Conservation (phyloP, 805 yeast species). For the Starmerella tilneyi region DNA sequence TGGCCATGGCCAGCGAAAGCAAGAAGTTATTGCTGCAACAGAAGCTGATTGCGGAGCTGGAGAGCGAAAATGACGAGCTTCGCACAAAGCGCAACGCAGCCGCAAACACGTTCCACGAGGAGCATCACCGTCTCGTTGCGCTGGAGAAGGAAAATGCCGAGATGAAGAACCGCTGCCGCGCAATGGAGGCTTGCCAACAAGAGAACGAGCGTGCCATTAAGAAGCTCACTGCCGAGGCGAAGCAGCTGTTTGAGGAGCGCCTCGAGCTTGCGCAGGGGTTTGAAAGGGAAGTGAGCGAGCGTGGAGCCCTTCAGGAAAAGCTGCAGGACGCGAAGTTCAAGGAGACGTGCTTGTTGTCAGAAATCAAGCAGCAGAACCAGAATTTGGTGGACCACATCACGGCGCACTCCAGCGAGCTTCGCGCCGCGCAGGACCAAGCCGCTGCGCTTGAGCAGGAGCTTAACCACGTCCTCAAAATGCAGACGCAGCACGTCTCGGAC, state of each 20-base stretch:
- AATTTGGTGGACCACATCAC: background rate
- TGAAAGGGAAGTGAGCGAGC: background rate
- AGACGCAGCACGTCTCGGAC: background rate
- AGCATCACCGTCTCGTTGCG: background rate
- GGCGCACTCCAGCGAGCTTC: background rate
- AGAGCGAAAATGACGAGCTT: background rate
- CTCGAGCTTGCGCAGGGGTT: slow-evolving; percentile 7
- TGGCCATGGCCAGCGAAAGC: background rate
- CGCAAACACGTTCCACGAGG: background rate
- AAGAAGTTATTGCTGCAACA: background rate
- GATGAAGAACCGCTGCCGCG: background rate
- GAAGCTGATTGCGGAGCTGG: background rate
- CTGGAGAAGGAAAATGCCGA: background rate
- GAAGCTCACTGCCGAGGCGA: background rate
- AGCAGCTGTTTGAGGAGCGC: background rate
- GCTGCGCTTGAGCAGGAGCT: background rate
- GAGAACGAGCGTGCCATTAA: background rate
- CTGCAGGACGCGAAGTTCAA: background rate
- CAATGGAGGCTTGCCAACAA: background rate
- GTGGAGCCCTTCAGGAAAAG: background rate
- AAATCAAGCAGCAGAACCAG: background rate
- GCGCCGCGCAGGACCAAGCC: background rate
- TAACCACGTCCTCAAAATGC: background rate
- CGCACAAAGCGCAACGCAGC: background rate
- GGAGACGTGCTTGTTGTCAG: background rate